A percentile compares a stretch with the other conserved stretches of the same genome.
Evolutionary conservation across 257 asterid species (phyloP).

Genomic region (Solanum ahanhuiri): DNA sequence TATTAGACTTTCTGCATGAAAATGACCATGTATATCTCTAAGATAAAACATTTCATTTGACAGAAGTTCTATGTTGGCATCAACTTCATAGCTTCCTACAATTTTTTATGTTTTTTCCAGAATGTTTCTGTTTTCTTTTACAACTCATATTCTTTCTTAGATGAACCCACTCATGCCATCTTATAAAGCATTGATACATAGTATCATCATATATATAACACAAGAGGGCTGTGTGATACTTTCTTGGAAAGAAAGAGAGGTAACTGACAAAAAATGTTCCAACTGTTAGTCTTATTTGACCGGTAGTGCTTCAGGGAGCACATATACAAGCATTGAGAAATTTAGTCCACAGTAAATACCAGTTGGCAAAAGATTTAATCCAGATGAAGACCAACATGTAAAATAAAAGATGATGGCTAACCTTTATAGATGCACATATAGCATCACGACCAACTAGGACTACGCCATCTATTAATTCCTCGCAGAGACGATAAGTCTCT

Average conservation of each 20-base stretch:
- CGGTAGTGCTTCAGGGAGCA: neutral
- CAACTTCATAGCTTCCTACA: neutral
- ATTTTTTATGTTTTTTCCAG: neutral
- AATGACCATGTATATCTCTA: neutral
- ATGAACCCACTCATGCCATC: neutral
- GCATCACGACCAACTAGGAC: slow-evolving; percentile 92
- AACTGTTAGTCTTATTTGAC: neutral
- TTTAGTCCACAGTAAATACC: neutral
- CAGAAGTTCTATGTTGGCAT: neutral
- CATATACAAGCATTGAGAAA: neutral
- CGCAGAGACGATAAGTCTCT: slow-evolving; percentile 74
- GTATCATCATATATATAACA: neutral
- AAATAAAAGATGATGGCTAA: slow-evolving; percentile 11
- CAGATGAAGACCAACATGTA: neutral
- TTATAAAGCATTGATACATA: neutral
- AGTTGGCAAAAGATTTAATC: neutral
- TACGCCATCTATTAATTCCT: slow-evolving; percentile 76
- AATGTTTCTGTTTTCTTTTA: neutral
- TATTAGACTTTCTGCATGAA: neutral
- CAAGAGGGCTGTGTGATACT: neutral
- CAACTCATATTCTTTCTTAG: neutral
- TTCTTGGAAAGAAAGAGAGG: neutral
- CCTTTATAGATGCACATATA: slow-evolving; percentile 98
- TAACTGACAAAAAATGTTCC: neutral
- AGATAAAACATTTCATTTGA: neutral